Base-by-base conservation (phyloP, 257 asterid genomes). In the Capsicum chinense region DNA sequence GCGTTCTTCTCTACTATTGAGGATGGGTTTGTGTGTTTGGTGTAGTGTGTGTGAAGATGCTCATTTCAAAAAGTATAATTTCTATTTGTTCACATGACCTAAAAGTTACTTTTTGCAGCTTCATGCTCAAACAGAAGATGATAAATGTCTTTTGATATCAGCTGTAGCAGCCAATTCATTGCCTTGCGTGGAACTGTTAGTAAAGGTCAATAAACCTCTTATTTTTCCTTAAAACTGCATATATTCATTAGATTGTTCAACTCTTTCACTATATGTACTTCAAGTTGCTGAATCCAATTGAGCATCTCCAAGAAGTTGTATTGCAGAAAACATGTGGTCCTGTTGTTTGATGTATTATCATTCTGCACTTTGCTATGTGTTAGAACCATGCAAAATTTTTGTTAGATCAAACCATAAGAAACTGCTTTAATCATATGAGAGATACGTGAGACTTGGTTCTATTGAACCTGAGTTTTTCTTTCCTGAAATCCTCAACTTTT, bases 131-230 rank as follows among this genome's bases (percentile, higher is more conserved):
- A 93, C 94, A 37, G 97, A 94, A 35, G 99, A 94, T 84, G 98
- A 93, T 26, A 83, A 86, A 68, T 68, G 95, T 86, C 98, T 98
- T 71, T 86, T 96, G 86, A 42, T 93, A 82, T 90, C 98, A 47
- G 95, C 98, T 88, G 98, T 96, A 73, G 98, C 99, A 87, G 98
- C 98, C 26, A 95, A 92, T 86, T 96, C 98, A 63, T 88, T 92
- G 85, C 78, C 93, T 85, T 92, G 97, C 83, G 85, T 93, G 84
- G 97, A 92, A 89, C 88, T 92, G 86, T 86, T 96, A 90, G 83
- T 93, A 63, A 88, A 94, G 99, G 99, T 95, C 80, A 59, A 64
- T 39, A 62, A 60, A 60, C 19, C 44, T 81, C 44, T 64, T 17
- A 56, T 3, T 83, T 83, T 13, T 33, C 81, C 48, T 67, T 35